A percentile compares a stretch with the other conserved stretches of the same genome.
Conservation (phyloP, 768 basidiomycete species). For the Termitomyces sp. region DNA sequence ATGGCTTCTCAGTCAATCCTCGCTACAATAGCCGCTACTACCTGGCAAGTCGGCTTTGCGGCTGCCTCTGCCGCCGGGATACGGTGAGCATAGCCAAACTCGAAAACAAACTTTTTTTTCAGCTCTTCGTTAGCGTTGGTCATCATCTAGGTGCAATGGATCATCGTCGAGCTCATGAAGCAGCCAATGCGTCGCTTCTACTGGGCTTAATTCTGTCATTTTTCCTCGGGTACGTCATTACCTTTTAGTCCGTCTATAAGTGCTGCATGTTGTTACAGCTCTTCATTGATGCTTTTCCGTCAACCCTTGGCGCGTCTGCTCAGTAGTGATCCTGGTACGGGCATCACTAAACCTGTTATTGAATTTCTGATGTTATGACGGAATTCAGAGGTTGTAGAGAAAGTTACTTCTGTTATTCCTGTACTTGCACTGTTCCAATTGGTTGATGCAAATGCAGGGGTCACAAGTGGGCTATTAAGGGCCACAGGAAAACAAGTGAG, state of each 20-base stretch:
- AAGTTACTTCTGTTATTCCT: background rate
- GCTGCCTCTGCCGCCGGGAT: conserved; percentile 78
- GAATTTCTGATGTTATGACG: background rate
- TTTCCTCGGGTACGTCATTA: background rate
- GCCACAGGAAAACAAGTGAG: conserved; percentile 20
- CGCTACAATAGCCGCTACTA: conserved; percentile 61
- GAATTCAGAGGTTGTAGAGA: background rate
- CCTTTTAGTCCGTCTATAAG: no score
- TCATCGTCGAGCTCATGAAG: background rate
- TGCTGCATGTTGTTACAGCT: no score
- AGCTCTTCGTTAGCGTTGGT: conserved; percentile 5
- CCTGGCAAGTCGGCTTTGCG: conserved; percentile 78
- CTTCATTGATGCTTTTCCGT: background rate
- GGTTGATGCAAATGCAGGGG: background rate
- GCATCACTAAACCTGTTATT: background rate
- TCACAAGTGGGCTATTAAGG: background rate
- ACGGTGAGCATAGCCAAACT: conserved; percentile 39
- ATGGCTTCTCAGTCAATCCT: conserved; percentile 88
- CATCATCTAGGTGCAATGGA: conserved; percentile 5
- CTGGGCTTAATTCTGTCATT: background rate
- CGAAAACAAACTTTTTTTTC: background rate
- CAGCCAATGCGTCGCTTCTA: background rate
- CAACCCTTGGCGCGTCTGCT: background rate
- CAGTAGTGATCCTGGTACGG: background rate
- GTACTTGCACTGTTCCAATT: background rate